Conservation (phyloP, 139 green algal species). For the Chlamydomonas applanata region DNA sequence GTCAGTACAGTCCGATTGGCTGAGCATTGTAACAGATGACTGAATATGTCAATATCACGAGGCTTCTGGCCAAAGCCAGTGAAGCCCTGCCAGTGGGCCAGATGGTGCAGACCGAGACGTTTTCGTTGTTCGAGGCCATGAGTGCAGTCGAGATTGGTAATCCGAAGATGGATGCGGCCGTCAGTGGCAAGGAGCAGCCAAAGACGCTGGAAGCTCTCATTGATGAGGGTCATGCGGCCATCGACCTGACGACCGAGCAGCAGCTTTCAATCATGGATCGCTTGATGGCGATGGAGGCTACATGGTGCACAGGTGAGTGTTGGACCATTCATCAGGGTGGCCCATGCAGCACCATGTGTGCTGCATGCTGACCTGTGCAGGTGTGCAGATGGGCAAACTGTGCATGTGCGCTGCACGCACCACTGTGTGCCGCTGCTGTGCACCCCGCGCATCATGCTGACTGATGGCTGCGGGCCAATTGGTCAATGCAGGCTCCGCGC, state of each 20-base stretch:
- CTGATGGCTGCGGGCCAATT: background rate
- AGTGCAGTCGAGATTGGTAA: slow-evolving; percentile 87
- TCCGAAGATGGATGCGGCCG: slow-evolving; percentile 86
- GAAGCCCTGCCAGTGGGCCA: background rate
- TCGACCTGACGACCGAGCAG: slow-evolving; percentile 23
- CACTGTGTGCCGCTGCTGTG: no score
- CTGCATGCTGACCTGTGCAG: background rate
- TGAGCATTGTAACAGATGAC: background rate
- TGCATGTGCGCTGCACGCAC: no score
- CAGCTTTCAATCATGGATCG: slow-evolving; percentile 46
- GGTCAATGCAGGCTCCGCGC: slow-evolving; percentile 38
- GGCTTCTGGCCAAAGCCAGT: background rate
- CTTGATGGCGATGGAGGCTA: slow-evolving; percentile 62
- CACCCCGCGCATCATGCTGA: no score
- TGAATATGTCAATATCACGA: background rate
- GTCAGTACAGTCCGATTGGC: no score
- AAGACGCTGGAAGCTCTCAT: slow-evolving; percentile 25
- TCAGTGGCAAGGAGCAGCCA: background rate
- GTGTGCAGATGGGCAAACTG: slow-evolving; percentile 6
- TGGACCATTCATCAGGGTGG: no score
- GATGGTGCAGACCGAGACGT: slow-evolving; percentile 47
- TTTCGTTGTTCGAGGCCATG: slow-evolving; percentile 90
- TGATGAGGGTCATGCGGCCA: slow-evolving; percentile 15
- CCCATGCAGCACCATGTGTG: background rate
- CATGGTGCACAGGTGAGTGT: slow-evolving; percentile 41